Evolutionary conservation across 345 rosid genomes (phyloP), one percentile per base, ranked within the genome.

Genomic region (Melastoma malabathricum): DNA sequence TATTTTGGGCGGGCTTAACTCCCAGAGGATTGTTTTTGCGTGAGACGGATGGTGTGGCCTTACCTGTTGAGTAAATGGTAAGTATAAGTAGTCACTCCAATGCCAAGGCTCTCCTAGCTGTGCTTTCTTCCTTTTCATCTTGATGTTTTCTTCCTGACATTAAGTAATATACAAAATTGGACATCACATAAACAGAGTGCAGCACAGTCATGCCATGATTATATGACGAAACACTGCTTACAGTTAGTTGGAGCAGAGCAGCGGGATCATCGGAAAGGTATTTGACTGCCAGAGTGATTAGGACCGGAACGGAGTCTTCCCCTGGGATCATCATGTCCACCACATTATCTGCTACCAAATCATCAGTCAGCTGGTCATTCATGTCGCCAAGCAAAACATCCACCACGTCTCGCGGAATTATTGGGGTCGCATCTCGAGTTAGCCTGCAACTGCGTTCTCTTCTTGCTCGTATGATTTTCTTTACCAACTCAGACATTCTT

Each of bases 241-340:
- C 98, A 71, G 73, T 81, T 34, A 85, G 51, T 43, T 73, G 89
- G 51, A 76, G 74, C 1, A 93, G 80, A n/a, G 84, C 94, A 18
- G 79, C 51, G 0, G 97, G 94, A 62, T 66, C 81, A 62, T 84
- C 89, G 0, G 99, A 83, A 38, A 88, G 90, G 71, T 75, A 93
- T 60, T 85, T 84, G 4, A 83, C 60, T 39, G 99, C 90, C 0
- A 92, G 89, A 45, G 99, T 85, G 64, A 88, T 83, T 29, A 92
- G 94, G 57, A 92, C 68, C 0, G 99, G 99, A 15, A 92, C 99
- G 3, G 99, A 92, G 69, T 88, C 99, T 50, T 92, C 97, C 15
- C 99, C 99, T 0, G 99, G 99, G 15, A 92, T 92, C 95, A 92
- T 92, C 97, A 92, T 88, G 51, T 92, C 99, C 47, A 92, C 80